Conservation (phyloP, 2,329 filamentous ascomycete genomes). For the Sporothrix schenckii region DNA sequence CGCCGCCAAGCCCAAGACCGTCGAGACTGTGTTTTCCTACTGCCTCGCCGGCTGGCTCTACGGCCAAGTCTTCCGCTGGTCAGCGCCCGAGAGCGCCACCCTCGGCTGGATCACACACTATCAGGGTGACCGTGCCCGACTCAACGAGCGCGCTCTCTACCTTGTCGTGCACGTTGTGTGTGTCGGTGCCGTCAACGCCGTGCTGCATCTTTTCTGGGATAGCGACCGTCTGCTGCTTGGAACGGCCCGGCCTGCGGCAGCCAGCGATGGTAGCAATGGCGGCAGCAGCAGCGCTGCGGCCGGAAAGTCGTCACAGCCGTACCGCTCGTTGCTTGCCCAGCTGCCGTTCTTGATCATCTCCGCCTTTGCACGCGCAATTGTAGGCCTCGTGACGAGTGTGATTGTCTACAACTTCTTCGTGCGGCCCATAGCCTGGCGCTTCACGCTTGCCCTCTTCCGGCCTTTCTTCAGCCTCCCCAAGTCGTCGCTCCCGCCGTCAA, state of each 20-base stretch:
- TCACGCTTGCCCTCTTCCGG: constrained; percentile 70
- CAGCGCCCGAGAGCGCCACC: constrained; percentile 60
- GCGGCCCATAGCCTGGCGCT: constrained; percentile 67
- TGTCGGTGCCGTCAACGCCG: constrained; percentile 70
- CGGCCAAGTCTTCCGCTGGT: constrained; percentile 78
- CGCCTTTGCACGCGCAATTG: constrained; percentile 48
- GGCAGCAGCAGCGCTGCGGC: background rate
- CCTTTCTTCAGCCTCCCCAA: constrained; percentile 75
- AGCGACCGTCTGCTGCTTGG: constrained; percentile 67
- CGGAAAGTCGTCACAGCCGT: constrained; percentile 31
- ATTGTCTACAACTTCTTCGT: constrained; percentile 66
- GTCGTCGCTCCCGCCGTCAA: constrained; percentile 64
- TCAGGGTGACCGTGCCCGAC: constrained; percentile 69
- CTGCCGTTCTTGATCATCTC: constrained; percentile 48
- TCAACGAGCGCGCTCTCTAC: constrained; percentile 88
- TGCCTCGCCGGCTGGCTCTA: constrained; percentile 76
- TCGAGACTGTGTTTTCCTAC: constrained; percentile 77
- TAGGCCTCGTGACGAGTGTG: constrained; percentile 51
- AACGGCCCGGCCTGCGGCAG: constrained; percentile 39
- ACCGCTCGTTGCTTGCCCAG: constrained; percentile 42
- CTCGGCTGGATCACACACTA: constrained; percentile 74
- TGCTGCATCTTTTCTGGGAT: constrained; percentile 71
- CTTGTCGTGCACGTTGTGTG: constrained; percentile 70
- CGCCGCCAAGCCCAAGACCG: constrained; percentile 61
- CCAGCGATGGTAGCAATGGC: too few relatives aligned